Percentiles rank a stretch among this genome's conserved stretches.
These are phyloP conservation scores for Dentipellis sp. DNA, from an alignment of 768 basidiomycete species.

Conservation along the genomic window DNA sequence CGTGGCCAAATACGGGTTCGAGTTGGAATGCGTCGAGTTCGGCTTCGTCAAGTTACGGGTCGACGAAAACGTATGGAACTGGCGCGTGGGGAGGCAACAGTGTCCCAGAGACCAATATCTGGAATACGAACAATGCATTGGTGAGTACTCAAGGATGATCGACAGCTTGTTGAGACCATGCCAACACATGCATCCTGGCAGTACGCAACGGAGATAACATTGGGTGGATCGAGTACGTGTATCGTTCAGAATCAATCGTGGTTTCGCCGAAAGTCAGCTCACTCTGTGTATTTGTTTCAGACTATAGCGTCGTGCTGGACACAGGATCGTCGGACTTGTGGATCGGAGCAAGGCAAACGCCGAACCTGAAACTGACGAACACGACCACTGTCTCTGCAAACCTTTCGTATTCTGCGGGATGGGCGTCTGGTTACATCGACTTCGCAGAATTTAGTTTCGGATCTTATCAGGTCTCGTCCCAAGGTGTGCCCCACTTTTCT, in stretches of 20 bases:
- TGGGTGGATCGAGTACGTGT: not conserved
- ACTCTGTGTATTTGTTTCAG: not conserved
- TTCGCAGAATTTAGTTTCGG: not conserved
- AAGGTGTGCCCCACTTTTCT: not conserved
- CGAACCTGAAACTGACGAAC: not conserved
- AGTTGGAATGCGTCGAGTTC: too few species aligned
- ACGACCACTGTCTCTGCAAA: not conserved
- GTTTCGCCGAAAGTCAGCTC: not conserved
- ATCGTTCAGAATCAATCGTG: not conserved
- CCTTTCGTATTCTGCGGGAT: not conserved
- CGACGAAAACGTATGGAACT: too few species aligned
- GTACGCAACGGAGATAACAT: not conserved
- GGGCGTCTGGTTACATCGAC: not conserved
- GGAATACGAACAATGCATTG: too few species aligned
- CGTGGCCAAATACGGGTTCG: too few species aligned
- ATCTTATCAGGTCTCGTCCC: not conserved
- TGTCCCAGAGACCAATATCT: too few species aligned
- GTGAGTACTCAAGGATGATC: too few species aligned
- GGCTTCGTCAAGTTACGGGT: too few species aligned
- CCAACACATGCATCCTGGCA: not conserved
- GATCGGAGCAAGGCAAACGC: not conserved
- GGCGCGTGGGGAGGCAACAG: too few species aligned
- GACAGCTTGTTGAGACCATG: too few species aligned
- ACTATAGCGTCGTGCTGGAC: not conserved
- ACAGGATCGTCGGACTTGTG: not conserved